phyloP scores from a whole-genome alignment of 495 filamentous ascomycete species.

The Hypoxylon perforatum region DNA sequence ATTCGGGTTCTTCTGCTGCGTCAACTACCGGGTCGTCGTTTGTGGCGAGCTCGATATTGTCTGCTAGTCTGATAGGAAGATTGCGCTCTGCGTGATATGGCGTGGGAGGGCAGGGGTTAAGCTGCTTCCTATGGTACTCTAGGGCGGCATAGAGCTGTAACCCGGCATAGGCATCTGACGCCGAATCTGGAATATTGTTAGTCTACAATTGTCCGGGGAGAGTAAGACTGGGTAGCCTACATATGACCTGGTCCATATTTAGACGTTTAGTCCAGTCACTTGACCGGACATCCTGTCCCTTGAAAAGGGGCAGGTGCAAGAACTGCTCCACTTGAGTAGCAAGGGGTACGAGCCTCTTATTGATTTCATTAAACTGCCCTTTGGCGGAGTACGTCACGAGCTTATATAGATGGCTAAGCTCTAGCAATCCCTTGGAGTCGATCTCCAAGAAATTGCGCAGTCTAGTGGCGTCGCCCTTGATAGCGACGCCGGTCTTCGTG shows the following conservation, averaged over 20 bases:
- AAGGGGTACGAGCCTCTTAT: constrained; percentile 73
- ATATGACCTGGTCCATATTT: constrained; percentile 73
- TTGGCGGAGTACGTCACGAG: constrained; percentile 70
- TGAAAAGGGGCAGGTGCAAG: constrained; percentile 80
- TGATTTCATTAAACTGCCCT: constrained; percentile 64
- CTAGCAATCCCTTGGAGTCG: constrained; percentile 72
- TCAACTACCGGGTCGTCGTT: constrained; percentile 25
- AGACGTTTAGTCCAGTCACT: constrained; percentile 77
- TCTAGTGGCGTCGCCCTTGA: constrained; percentile 78
- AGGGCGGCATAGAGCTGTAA: constrained; percentile 76
- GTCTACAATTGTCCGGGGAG: neutral
- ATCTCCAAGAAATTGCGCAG: constrained; percentile 73
- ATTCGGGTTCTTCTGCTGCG: constrained; percentile 23
- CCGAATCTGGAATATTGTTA: constrained; percentile 69
- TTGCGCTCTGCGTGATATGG: constrained; percentile 74
- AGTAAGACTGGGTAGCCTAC: constrained; percentile 56
- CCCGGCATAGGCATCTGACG: constrained; percentile 84
- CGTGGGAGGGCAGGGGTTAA: constrained; percentile 75
- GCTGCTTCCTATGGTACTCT: constrained; percentile 70
- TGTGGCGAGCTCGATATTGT: constrained; percentile 45
- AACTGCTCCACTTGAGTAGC: constrained; percentile 75
- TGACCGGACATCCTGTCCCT: constrained; percentile 72
- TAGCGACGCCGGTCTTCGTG: constrained; percentile 80
- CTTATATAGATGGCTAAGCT: constrained; percentile 83
- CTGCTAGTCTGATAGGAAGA: constrained; percentile 65